Evolutionary conservation across 345 rosid species (phyloP).

Genomic region (Populus davidiana): DNA sequence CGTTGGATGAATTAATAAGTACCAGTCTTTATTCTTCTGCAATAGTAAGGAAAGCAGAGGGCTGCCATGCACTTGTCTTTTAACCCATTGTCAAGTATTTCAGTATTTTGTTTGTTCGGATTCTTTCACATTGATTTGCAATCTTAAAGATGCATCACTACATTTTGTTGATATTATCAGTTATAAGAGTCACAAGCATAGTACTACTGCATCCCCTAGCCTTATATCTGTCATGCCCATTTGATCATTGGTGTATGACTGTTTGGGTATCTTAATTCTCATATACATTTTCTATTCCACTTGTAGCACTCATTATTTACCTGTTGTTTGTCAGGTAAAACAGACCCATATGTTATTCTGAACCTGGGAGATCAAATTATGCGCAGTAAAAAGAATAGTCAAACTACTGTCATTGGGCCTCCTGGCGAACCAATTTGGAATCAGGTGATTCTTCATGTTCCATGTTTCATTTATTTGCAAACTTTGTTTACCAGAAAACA

Average conservation of each 20-base stretch:
- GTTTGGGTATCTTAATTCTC: slow-evolving; percentile 6
- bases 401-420: slow-evolving; percentile 86
- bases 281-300: slow-evolving; percentile 5
- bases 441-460: slow-evolving; percentile 55
- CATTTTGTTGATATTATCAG: background rate
- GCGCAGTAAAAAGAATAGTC: slow-evolving; percentile 95
- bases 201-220: background rate
- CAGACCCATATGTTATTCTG: slow-evolving; percentile 92
- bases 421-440: slow-evolving; percentile 99
- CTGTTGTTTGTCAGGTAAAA: slow-evolving; percentile 60
- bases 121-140: background rate
- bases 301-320: slow-evolving; percentile 1
- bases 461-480: slow-evolving; percentile 12
- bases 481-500: background rate
- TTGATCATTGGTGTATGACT: background rate
- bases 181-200: background rate
- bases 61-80: background rate
- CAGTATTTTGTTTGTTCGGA: background rate
- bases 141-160: background rate
- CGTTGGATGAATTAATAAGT: background rate
- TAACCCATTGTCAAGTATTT: background rate
- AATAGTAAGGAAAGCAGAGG: background rate
- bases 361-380: slow-evolving; percentile 80
- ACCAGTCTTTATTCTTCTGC: background rate
- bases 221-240: background rate